These are phyloP conservation scores for Cordyceps javanica DNA, from an alignment of 2,329 filamentous ascomycete species.

Conservation along the genomic window DNA sequence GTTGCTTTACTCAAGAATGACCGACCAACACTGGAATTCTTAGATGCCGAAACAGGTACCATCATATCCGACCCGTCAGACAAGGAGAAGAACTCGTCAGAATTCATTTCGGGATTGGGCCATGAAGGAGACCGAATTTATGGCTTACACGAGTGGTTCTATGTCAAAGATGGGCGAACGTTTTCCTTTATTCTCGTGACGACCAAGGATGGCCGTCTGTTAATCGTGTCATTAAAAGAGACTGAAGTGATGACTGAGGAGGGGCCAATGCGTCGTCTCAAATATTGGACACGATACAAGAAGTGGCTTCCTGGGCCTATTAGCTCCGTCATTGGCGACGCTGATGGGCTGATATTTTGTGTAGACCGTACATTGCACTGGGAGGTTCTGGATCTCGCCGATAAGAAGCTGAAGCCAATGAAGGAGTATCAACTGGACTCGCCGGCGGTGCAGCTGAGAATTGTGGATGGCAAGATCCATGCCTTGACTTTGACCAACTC, in stretches of 20 bases:
- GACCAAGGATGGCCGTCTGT: constrained; percentile 46
- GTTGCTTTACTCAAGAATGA: constrained; percentile 42
- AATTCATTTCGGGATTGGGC: constrained; percentile 51
- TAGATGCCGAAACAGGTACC: constrained; percentile 49
- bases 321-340: constrained; percentile 49
- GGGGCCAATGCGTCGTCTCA: constrained; percentile 25
- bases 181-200: constrained; percentile 60
- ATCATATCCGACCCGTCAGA: constrained; percentile 43
- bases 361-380: constrained; percentile 48
- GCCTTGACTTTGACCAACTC: constrained; percentile 51
- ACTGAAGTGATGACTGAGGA: constrained; percentile 15
- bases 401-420: constrained; percentile 44
- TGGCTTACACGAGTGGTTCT: constrained; percentile 58
- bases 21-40: constrained; percentile 46
- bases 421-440: constrained; percentile 47
- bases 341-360: constrained; percentile 52
- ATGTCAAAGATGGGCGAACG: constrained; percentile 46
- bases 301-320: constrained; percentile 41
- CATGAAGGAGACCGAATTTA: constrained; percentile 52
- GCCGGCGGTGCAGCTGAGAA: constrained; percentile 42
- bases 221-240: constrained; percentile 46
- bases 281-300: constrained; percentile 49
- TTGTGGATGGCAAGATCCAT: constrained; percentile 42
- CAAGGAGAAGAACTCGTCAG: constrained; percentile 33
- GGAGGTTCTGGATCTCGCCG: constrained; percentile 44